Conservation (phyloP, 2,329 filamentous ascomycete species). For the Microsporum ferrugineum region DNA sequence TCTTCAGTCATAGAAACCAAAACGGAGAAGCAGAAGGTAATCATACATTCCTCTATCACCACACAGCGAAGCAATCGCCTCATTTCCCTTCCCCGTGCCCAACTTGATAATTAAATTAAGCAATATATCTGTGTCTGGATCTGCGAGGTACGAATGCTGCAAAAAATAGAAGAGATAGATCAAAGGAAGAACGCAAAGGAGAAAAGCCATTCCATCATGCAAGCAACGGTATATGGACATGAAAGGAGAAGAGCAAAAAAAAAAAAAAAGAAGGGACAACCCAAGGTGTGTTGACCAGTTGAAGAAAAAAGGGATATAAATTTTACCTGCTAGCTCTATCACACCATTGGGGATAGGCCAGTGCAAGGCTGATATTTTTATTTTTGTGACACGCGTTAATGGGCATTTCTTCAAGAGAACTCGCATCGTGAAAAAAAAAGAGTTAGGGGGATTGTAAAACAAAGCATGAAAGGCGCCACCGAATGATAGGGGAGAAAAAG, state of each 20-base stretch:
- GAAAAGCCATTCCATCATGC: neutral
- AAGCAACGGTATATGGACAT: neutral
- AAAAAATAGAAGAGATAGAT: neutral
- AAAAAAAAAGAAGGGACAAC: neutral
- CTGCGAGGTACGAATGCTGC: neutral
- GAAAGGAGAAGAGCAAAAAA: neutral
- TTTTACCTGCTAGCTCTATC: neutral
- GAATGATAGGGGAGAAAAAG: neutral
- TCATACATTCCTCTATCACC: neutral
- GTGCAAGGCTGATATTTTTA: neutral
- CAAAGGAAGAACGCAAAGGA: neutral
- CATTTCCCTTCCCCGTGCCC: neutral
- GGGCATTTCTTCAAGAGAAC: neutral
- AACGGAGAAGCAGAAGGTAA: neutral
- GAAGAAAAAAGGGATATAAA: neutral
- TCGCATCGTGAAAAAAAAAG: neutral
- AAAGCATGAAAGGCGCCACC: neutral
- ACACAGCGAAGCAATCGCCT: neutral
- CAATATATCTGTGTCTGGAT: neutral
- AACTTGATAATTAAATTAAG: slow-evolving; percentile 1
- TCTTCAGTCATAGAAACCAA: neutral
- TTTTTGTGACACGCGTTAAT: neutral
- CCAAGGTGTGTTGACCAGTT: neutral
- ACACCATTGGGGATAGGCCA: neutral
- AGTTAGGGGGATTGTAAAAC: neutral